Evolutionary conservation across 495 filamentous ascomycete species (phyloP).

Genomic region (Annulohypoxylon moriforme): DNA sequence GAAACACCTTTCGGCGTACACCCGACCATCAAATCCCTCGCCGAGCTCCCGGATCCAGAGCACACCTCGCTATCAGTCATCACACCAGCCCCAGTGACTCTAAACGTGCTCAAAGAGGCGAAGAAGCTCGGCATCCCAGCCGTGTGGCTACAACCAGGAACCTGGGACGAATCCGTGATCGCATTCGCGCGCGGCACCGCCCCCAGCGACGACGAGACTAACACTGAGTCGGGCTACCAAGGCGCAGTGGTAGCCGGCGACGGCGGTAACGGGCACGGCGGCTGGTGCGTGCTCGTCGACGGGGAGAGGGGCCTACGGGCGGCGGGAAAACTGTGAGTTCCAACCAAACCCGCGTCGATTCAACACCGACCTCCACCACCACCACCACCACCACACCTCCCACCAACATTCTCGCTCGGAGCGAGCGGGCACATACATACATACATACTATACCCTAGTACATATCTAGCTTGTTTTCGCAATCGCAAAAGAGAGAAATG

Average conservation of each 20-base stretch:
- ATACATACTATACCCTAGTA: not conserved
- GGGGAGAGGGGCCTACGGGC: constrained; percentile 76
- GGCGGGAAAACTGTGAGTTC: constrained; percentile 61
- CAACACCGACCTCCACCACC: too few relatives aligned
- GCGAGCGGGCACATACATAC: not conserved
- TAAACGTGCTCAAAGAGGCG: constrained; percentile 78
- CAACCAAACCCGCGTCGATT: too few relatives aligned
- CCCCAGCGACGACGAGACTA: constrained; percentile 51
- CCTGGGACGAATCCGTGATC: constrained; percentile 78
- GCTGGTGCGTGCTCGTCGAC: constrained; percentile 93
- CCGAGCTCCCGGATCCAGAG: constrained; percentile 68
- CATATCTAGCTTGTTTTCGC: not conserved
- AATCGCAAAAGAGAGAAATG: not conserved
- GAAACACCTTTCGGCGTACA: constrained; percentile 61
- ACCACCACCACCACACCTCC: too few relatives aligned
- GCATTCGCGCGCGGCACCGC: constrained; percentile 68
- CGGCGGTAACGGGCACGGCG: constrained; percentile 74
- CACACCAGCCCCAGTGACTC: constrained; percentile 82
- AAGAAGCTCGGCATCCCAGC: constrained; percentile 79
- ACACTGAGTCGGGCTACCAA: constrained; percentile 66
- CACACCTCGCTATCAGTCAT: constrained; percentile 86
- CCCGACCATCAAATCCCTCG: constrained; percentile 72
- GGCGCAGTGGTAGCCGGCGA: constrained; percentile 74
- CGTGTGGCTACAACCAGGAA: constrained; percentile 94
- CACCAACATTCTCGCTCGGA: too few relatives aligned